Evolutionary conservation across 805 yeast species (phyloP), one percentile per base, ranked within the genome.

Genomic region (Saccharomycopsis javanensis): DNA sequence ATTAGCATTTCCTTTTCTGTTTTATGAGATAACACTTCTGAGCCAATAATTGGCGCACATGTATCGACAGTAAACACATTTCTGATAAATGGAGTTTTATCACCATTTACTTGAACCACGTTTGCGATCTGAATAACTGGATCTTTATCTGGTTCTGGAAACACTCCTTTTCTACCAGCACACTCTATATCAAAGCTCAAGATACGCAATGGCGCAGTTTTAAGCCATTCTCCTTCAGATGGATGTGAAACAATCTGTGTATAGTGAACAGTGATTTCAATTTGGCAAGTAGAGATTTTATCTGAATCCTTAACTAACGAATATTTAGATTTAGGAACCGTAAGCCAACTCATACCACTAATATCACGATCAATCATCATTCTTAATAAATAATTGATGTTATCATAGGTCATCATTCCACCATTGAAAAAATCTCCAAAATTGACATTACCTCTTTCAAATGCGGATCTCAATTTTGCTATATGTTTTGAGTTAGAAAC

Each of bases 91-190:
- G 99, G 99, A 54, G 82, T 80, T n/a, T 77, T 62, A 37, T 85
- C 90, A 51, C 99, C 97, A 54, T 85, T 83, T 54, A 81, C 75
- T 65, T 88, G 85, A 1, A 92, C 96, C 30, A 94, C 97, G 66
- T 89, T 92, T 5, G 99, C 99, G 61, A 94, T 95, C 71, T 95
- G 99, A 67, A 94, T 94, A 8, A 94, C 96, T 0, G 97, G 86
- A 72, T 94, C 99, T 51, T 81, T 79, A 60, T 86, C 86, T 1
- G 99, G 85, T 67, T 94, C 99, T 0, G 99, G 99, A 69, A 94
- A 94, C 11, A 94, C 79, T 55, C 99, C 99, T 62, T 88, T 86
- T 71, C 99, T 81, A 50, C 99, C 99, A 2, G 99, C 94, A 78
- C 99, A 94, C 71, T 94, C 99, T 60, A 94, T 94, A 76, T 94